Evolutionary conservation across 1,284 basidiomycete species (phyloP), one percentile per base, ranked within the genome.

Genomic region (Apiotrichum domesticum): DNA sequence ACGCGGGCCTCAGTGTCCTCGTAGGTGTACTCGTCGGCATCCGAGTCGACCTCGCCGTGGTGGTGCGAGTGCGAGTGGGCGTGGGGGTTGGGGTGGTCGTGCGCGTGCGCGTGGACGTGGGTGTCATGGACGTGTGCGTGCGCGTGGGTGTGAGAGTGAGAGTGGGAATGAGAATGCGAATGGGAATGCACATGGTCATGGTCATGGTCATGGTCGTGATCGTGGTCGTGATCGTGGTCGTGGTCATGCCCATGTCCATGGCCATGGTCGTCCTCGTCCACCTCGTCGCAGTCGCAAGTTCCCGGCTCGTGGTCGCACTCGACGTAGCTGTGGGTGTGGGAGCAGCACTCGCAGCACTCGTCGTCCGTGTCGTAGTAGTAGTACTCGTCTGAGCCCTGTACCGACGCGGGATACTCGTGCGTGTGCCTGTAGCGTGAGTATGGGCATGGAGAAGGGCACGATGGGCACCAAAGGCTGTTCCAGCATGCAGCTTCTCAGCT

Each of bases 361-460:
- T 63, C 62, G 55, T 71, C 68, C 0, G 64, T 63, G 45, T 64
- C 60, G 58, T 63, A 63, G 53, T 64, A 66, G 56, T 64, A 63
- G 55, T 70, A 69, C 32, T 70, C 68, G 49, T 69, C 67, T 37
- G 63, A 62, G 13, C 52, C 66, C 49, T 67, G 65, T 2, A 58
- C 57, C 32, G 64, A 66, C 0, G 54, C 57, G 21, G 63, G 63
- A 39, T 63, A 67, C 51, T 64, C 56, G 56, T 63, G 54, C 13
- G 48, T 21, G 40, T 62, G 64, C 4, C 61, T 59, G 44, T 4
- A 45, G 40, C 14, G 46, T 34, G 37, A n/a, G 55, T 59, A 43
- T 58, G 55, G 34, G 35, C 10, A 42, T 33, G 39, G 44, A 21
- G 21, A 21, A 21, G 21, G 6, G 34, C 40, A 13, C 11, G 29